A percentile compares a stretch with the other conserved stretches of the same genome.
These are phyloP conservation scores for Quercus rubra DNA, from an alignment of 306 rosid genomes.

Conservation along the genomic window DNA sequence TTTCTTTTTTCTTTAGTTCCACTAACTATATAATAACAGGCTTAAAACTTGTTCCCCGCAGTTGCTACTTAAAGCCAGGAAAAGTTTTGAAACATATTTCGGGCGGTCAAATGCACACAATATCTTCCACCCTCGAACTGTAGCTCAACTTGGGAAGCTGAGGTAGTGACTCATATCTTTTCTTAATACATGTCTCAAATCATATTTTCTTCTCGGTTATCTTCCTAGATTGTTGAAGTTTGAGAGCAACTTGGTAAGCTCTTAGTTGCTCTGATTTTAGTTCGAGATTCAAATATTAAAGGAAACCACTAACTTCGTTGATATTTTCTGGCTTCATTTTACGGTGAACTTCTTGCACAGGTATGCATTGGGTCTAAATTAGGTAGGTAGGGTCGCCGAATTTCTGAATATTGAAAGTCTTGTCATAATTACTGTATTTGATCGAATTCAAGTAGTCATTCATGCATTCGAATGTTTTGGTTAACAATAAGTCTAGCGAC, in stretches of 20 bases:
- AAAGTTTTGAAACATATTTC: not conserved
- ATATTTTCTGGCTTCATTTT: not conserved
- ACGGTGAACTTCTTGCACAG: not conserved
- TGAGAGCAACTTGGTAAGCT: not conserved
- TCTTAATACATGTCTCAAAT: not conserved
- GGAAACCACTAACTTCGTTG: not conserved
- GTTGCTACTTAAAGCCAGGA: not conserved
- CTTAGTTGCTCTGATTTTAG: not conserved
- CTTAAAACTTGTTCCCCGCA: conserved; percentile 3
- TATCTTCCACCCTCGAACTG: not conserved
- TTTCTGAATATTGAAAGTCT: not conserved
- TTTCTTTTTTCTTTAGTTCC: not conserved
- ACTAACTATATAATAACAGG: conserved; percentile 1
- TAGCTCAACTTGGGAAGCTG: not conserved
- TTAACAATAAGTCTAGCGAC: too few species aligned
- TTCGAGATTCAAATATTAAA: not conserved
- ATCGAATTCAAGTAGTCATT: too few species aligned
- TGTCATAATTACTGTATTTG: too few species aligned
- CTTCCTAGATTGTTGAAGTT: not conserved
- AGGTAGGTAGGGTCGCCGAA: not conserved
- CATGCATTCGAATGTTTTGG: too few species aligned
- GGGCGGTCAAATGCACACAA: not conserved
- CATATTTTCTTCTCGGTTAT: too few species aligned
- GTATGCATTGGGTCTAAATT: not conserved
- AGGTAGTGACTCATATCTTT: not conserved